Conservation (phyloP, 371 early-diverging fungal genomes). For the Umbelopsis sp. region DNA sequence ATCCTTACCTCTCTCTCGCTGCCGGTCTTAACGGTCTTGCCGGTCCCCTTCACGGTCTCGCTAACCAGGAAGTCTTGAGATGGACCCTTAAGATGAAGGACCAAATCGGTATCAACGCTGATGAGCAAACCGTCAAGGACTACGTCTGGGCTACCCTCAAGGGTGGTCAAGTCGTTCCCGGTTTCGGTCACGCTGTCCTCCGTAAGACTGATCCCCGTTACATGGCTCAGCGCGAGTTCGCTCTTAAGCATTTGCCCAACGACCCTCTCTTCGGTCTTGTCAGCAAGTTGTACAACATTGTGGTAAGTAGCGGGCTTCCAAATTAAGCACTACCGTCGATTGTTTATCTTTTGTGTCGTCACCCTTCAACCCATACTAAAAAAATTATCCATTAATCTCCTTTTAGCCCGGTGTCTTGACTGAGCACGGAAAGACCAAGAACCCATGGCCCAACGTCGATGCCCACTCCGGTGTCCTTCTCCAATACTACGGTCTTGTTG, state of each 20-base stretch:
- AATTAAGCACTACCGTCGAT: neutral
- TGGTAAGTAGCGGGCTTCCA: conserved; percentile 39
- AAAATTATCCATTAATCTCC: conserved; percentile 15
- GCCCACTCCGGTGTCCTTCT: conserved; percentile 98
- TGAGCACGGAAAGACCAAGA: conserved; percentile 99
- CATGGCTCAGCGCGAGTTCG: conserved; percentile 98
- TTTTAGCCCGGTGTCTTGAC: conserved; percentile 86
- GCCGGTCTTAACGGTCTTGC: conserved; percentile 98
- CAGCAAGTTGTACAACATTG: conserved; percentile 95
- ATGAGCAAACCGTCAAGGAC: conserved; percentile 93
- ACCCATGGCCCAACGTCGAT: conserved; percentile 99
- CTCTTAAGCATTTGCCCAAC: conserved; percentile 95
- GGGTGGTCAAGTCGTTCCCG: conserved; percentile 96
- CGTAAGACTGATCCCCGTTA: conserved; percentile 97
- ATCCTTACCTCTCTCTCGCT: conserved; percentile 97
- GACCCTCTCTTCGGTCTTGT: conserved; percentile 97
- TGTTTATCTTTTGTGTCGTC: conserved; percentile 10
- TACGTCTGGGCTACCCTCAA: conserved; percentile 96
- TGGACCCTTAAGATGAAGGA: conserved; percentile 95
- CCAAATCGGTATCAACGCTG: conserved; percentile 81
- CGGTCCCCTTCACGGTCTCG: conserved; percentile 99
- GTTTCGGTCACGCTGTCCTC: conserved; percentile 98
- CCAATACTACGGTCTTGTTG: conserved; percentile 94
- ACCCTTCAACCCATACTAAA: neutral
- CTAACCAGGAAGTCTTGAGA: conserved; percentile 99